Conservation (phyloP, 495 filamentous ascomycete genomes). For the Hapsidospora chrysogenum region DNA sequence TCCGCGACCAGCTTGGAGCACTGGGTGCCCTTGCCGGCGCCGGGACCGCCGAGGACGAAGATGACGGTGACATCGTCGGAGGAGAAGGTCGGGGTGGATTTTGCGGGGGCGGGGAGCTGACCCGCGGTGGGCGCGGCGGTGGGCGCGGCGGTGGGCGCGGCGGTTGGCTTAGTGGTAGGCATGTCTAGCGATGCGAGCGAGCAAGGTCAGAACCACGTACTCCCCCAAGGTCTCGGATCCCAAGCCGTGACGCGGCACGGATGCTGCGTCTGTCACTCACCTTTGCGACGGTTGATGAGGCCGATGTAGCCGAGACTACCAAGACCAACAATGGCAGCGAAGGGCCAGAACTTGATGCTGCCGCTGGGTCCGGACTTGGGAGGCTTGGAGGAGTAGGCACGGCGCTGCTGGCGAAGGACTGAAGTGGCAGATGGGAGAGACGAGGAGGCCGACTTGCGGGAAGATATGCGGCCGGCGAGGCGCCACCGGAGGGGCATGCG, state of each 20-base stretch:
- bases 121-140: constrained; percentile 14
- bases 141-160: constrained; percentile 12
- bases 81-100: constrained; percentile 58
- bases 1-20: constrained; percentile 77
- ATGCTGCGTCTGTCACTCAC: constrained; percentile 6
- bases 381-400: constrained; percentile 14
- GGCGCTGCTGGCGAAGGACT: constrained; percentile 1
- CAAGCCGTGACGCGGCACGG: background rate
- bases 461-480: constrained; percentile 1
- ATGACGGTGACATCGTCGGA: constrained; percentile 70
- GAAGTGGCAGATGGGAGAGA: background rate
- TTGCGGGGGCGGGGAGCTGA: constrained; percentile 31
- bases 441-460: background rate
- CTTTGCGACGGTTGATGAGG: constrained; percentile 18
- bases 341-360: constrained; percentile 30
- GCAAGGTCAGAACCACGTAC: background rate
- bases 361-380: constrained; percentile 3
- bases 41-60: constrained; percentile 68
- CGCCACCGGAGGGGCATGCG: constrained; percentile 1
- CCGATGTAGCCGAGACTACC: constrained; percentile 29
- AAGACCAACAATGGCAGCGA: constrained; percentile 26
- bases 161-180: constrained; percentile 9
- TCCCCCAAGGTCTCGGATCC: background rate
- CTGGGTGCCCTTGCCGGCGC: constrained; percentile 72
- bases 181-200: background rate